A percentile compares a stretch with the other conserved stretches of the same genome.
phyloP scores from a whole-genome alignment of 2,329 filamentous ascomycete species.

The Trichoderma lentiforme region DNA sequence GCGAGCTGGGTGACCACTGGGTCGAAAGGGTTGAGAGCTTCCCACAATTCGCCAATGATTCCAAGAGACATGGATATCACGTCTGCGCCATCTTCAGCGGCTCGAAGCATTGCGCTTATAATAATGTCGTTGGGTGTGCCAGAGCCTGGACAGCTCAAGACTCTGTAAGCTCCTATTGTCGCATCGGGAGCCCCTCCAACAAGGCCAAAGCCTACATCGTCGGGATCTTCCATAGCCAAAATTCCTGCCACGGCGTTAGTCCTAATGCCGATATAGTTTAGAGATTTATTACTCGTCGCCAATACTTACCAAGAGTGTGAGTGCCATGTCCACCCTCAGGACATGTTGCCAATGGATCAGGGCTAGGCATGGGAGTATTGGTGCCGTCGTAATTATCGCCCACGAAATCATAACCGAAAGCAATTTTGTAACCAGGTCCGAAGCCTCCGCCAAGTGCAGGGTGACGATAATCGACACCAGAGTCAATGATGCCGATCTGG shows the following conservation, averaged over 20 bases:
- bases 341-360: conserved; percentile 24
- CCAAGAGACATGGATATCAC: conserved; percentile 26
- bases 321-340: conserved; percentile 23
- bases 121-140: conserved; percentile 48
- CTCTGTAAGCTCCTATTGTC: conserved; percentile 49
- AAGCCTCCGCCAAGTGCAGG: conserved; percentile 59
- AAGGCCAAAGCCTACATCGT: conserved; percentile 41
- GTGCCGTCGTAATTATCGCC: conserved; percentile 24
- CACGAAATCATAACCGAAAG: conserved; percentile 26
- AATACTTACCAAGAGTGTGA: conserved; percentile 16
- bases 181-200: conserved; percentile 51
- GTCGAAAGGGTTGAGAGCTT: conserved; percentile 41
- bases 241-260: conserved; percentile 27
- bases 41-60: conserved; percentile 23
- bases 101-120: conserved; percentile 52
- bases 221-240: conserved; percentile 28
- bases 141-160: conserved; percentile 45
- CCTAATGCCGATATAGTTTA: too few relatives aligned
- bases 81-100: conserved; percentile 47
- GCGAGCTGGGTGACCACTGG: conserved; percentile 42
- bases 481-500: conserved; percentile 19
- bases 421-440: conserved; percentile 44
- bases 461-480: conserved; percentile 54
- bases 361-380: conserved; percentile 20
- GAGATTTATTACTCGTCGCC: too few relatives aligned